Percentiles rank a stretch among this genome's conserved stretches.
These are phyloP conservation scores for Talaromyces sp. DNA, from an alignment of 2,329 filamentous ascomycete species.

Conservation along the genomic window DNA sequence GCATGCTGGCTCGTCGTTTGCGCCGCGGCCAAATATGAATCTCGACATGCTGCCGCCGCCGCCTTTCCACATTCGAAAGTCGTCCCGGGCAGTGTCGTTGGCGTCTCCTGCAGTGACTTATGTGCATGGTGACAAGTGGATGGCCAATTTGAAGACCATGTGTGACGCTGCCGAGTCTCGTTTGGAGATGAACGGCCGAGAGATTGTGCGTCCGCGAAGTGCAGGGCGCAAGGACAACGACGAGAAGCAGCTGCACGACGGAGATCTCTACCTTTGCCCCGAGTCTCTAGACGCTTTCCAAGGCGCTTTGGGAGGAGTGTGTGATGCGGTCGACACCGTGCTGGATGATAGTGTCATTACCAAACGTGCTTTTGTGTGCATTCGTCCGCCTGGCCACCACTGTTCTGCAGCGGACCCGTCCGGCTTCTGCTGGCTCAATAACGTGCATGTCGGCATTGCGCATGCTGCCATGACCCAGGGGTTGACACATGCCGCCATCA, in stretches of 20 bases:
- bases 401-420: constrained; percentile 86
- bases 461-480: constrained; percentile 79
- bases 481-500: constrained; percentile 86
- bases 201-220: constrained; percentile 60
- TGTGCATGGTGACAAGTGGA: constrained; percentile 88
- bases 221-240: constrained; percentile 36
- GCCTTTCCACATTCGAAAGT: constrained; percentile 83
- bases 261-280: constrained; percentile 83
- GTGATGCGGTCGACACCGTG: constrained; percentile 84
- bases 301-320: constrained; percentile 85
- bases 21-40: constrained; percentile 60
- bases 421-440: constrained; percentile 98
- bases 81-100: constrained; percentile 64
- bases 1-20: constrained; percentile 64
- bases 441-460: constrained; percentile 94
- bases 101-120: constrained; percentile 75
- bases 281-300: constrained; percentile 86
- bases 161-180: constrained; percentile 75
- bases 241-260: constrained; percentile 64
- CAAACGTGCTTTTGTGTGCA: constrained; percentile 80
- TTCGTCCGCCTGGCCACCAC: constrained; percentile 91
- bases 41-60: constrained; percentile 52
- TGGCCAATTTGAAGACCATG: constrained; percentile 83
- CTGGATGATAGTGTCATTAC: constrained; percentile 59
- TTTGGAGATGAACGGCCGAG: constrained; percentile 70